These are phyloP conservation scores for Tylopilus felleus DNA, from an alignment of 768 basidiomycete species.

Conservation along the genomic window DNA sequence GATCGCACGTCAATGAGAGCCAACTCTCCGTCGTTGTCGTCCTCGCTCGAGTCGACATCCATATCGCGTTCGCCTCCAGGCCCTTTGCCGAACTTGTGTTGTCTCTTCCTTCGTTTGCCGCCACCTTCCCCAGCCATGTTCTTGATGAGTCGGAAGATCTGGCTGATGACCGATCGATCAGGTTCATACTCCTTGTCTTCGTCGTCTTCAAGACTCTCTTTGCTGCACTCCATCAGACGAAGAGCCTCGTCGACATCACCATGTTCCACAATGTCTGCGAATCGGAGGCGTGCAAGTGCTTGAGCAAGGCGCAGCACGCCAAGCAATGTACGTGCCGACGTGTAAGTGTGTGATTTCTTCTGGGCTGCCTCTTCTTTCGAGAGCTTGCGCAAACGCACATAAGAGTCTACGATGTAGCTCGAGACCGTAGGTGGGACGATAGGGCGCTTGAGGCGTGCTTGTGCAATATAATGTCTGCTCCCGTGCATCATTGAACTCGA, in stretches of 20 bases:
- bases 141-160: slow-evolving; percentile 90
- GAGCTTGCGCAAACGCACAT: slow-evolving; percentile 90
- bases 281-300: slow-evolving; percentile 89
- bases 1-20: slow-evolving; percentile 86
- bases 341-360: slow-evolving; percentile 90
- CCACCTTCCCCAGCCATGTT: slow-evolving; percentile 61
- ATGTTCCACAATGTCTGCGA: slow-evolving; percentile 73
- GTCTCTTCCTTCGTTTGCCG: slow-evolving; percentile 38
- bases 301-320: slow-evolving; percentile 93
- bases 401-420: slow-evolving; percentile 90
- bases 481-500: slow-evolving; percentile 1
- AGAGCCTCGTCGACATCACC: slow-evolving; percentile 95
- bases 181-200: slow-evolving; percentile 63
- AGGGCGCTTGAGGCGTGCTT: slow-evolving; percentile 83
- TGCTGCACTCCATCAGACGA: slow-evolving; percentile 95
- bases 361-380: slow-evolving; percentile 88
- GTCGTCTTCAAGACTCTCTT: slow-evolving; percentile 84
- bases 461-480: slow-evolving; percentile 88
- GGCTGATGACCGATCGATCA: slow-evolving; percentile 76
- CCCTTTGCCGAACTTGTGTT: slow-evolving; percentile 62
- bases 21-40: slow-evolving; percentile 67
- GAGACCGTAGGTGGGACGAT: slow-evolving; percentile 88
- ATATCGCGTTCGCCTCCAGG: slow-evolving; percentile 68
- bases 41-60: slow-evolving; percentile 66
- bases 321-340: slow-evolving; percentile 92